Evolutionary conservation across 2,329 filamentous ascomycete genomes (phyloP).

Genomic region (Xylariaceae sp.): DNA sequence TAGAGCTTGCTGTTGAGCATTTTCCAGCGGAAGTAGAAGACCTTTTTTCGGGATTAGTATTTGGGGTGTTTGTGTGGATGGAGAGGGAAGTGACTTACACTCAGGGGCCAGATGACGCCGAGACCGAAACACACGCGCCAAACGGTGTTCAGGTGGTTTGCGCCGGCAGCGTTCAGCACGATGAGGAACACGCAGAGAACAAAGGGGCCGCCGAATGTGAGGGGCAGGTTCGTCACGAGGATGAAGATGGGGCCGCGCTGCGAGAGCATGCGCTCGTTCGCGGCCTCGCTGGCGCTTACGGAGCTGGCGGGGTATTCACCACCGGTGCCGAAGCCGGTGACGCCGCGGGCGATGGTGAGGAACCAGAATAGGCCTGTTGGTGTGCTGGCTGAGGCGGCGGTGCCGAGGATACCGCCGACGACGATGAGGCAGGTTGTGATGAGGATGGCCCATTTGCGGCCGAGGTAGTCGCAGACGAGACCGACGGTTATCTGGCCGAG

Average conservation of each 20-base stretch:
- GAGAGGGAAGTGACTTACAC: background rate
- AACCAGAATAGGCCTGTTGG: conserved; percentile 15
- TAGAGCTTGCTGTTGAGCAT: conserved; percentile 17
- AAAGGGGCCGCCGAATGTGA: conserved; percentile 12
- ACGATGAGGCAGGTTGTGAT: conserved; percentile 13
- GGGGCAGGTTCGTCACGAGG: conserved; percentile 11
- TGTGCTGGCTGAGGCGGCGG: conserved; percentile 11
- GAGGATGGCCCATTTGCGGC: conserved; percentile 15
- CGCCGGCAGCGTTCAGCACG: conserved; percentile 1
- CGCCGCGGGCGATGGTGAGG: conserved; percentile 8
- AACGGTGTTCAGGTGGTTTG: conserved; percentile 12
- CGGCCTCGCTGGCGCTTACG: conserved; percentile 12
- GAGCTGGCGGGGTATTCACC: conserved; percentile 16
- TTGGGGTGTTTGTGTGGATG: too few species aligned
- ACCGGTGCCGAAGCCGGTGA: conserved; percentile 12
- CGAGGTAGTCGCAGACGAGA: conserved; percentile 12
- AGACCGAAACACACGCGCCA: conserved; percentile 13
- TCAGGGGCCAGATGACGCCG: conserved; percentile 13
- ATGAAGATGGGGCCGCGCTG: conserved; percentile 13
- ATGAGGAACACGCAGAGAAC: conserved; percentile 10
- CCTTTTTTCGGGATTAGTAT: too few species aligned
- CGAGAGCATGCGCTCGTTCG: conserved; percentile 8
- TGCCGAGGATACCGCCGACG: conserved; percentile 12
- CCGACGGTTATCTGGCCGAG: conserved; percentile 12
- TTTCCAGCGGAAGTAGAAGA: conserved; percentile 15